phyloP scores from a whole-genome alignment of 176 grass and related monocot genomes.

The Triticum urartu region DNA sequence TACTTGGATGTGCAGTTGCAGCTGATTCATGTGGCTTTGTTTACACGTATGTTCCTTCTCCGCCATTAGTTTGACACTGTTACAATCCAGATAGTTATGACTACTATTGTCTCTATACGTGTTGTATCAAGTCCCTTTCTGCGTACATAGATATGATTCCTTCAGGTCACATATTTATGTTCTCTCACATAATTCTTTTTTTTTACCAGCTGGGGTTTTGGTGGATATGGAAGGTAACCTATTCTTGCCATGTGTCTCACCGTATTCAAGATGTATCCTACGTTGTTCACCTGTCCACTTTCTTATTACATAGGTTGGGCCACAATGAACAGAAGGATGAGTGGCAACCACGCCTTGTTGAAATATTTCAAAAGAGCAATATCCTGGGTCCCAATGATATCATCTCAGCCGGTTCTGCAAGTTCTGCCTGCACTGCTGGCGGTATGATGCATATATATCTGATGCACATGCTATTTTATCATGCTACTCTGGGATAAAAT shows the following conservation, averaged over 20 bases:
- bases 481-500: neutral
- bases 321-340: conserved; percentile 98
- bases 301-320: conserved; percentile 67
- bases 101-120: conserved; percentile 14
- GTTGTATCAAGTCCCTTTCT: conserved; percentile 16
- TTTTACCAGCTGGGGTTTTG: conserved; percentile 86
- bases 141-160: conserved; percentile 13
- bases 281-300: neutral
- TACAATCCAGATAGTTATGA: neutral
- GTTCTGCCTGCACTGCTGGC: conserved; percentile 93
- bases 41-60: conserved; percentile 89
- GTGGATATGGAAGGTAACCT: conserved; percentile 94
- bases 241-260: conserved; percentile 13
- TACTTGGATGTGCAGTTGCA: conserved; percentile 69
- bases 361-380: conserved; percentile 82
- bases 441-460: conserved; percentile 44
- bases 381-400: conserved; percentile 76
- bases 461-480: conserved; percentile 1
- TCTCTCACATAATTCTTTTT: conserved; percentile 11
- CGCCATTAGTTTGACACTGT: conserved; percentile 11
- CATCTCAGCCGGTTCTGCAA: conserved; percentile 75
- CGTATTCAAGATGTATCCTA: neutral
- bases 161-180: conserved; percentile 7
- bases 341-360: conserved; percentile 81
- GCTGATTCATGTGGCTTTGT: conserved; percentile 94